Evolutionary conservation across 352 stramenopile genomes (phyloP), one percentile per base, ranked within the genome.

Genomic region (Globisporangium nunn): DNA sequence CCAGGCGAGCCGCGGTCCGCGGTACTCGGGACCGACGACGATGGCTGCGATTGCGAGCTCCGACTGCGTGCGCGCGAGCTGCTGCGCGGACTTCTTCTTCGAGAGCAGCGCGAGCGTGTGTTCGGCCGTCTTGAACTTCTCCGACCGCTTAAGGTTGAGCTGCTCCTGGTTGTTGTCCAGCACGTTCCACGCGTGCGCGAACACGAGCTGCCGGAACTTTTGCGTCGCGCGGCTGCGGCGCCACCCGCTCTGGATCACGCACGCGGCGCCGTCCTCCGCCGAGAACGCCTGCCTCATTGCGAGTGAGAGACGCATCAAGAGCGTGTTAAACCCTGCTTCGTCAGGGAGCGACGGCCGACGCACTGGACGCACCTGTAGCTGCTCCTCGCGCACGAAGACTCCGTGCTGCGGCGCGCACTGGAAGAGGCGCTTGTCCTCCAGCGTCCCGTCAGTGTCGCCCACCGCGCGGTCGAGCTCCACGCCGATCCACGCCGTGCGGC

Each of bases 121-220:
- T 62, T 91, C 81, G 4, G 85, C 85, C 6, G 78, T 77, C 64
- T 91, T 92, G 61, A 92, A 88, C 55, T 92, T 87, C 54, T 91
- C 82, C 37, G 78, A 89, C 31, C 85, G 82, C 63, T 90, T 95
- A 30, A 95, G 71, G 51, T 93, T 92, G 29, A 95, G 75, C 59
- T 96, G 85, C 62, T 96, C 86, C 65, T 96, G 79, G 46, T 89
- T 91, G 68, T 95, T 96, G 63, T 96, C 87, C 45, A 96, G 64
- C 54, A 95, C 56, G 66, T 96, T 96, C 85, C 85, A 96, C 49
- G 87, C 85, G 57, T 89, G 70, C 33, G 82, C 88, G 39, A 80
- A 87, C 55, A 94, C 78, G 1, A 93, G 69, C 51, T 79, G 78
- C 15, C 78, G 83, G 64, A 94, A 94, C 77, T 88, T 90, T 55